A percentile compares a stretch with the other conserved stretches of the same genome.
These are phyloP conservation scores for Terfezia boudieri DNA, from an alignment of 495 filamentous ascomycete genomes.

Conservation along the genomic window DNA sequence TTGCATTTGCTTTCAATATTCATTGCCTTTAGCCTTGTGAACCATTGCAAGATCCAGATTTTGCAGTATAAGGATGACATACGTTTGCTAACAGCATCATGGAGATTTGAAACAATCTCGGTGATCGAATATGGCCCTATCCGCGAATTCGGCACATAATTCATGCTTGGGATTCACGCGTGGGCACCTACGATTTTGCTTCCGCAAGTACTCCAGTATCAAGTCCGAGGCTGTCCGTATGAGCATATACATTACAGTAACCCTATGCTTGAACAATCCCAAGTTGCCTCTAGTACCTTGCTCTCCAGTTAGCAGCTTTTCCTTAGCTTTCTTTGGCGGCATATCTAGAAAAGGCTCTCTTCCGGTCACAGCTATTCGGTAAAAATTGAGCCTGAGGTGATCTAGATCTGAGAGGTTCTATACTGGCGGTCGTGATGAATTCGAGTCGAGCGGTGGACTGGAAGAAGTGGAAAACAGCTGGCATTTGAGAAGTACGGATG, in stretches of 20 bases:
- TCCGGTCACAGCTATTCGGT: no score
- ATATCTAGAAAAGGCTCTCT: conserved; percentile 1
- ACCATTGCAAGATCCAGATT: no score
- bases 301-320: conserved; percentile 15
- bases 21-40: no score
- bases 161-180: neutral
- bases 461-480: no score
- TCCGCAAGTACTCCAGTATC: conserved; percentile 15
- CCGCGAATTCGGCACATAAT: neutral
- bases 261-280: no score
- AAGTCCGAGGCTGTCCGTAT: conserved; percentile 11
- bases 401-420: no score
- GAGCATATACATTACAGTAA: neutral
- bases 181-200: conserved; percentile 10
- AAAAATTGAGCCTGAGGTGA: no score
- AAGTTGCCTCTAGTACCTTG: conserved; percentile 7
- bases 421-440: no score
- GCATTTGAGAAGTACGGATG: no score
- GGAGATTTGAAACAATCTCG: conserved; percentile 17
- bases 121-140: conserved; percentile 15
- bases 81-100: conserved; percentile 19
- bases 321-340: conserved; percentile 19
- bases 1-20: neutral
- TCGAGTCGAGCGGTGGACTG: no score
- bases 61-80: neutral